Conservation (phyloP, 148 eudicot species). For the Fagopyrum esculentum region DNA sequence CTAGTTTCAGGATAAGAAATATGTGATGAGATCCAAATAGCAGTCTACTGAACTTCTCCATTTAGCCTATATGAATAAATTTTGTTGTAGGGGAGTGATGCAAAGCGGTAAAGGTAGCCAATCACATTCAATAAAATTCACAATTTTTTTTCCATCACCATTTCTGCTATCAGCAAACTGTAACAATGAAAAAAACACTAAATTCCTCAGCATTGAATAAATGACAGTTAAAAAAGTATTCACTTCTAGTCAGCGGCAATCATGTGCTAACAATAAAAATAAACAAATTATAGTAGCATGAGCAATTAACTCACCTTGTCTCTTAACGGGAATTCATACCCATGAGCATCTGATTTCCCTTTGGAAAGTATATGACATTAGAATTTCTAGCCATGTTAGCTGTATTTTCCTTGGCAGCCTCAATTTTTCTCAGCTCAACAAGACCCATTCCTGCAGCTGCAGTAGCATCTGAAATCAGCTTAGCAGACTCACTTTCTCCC, state of each 20-base stretch:
- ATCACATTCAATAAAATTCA: background rate
- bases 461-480: slow-evolving; percentile 93
- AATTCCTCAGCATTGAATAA: background rate
- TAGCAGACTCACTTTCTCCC: slow-evolving; percentile 95
- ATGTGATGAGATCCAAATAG: background rate
- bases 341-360: slow-evolving; percentile 51
- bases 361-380: slow-evolving; percentile 60
- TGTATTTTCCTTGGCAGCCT: slow-evolving; percentile 84
- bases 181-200: background rate
- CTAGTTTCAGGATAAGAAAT: background rate
- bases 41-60: background rate
- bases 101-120: background rate
- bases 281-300: background rate
- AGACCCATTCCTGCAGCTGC: slow-evolving; percentile 75
- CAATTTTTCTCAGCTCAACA: slow-evolving; percentile 95
- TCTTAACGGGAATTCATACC: slow-evolving; percentile 44
- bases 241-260: background rate
- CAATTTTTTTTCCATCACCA: background rate
- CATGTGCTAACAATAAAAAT: background rate
- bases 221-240: background rate
- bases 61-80: background rate
- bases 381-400: slow-evolving; percentile 53
- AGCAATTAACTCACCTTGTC: slow-evolving; percentile 18
- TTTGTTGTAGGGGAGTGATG: background rate
- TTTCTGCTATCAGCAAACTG: background rate